Evolutionary conservation across 1,284 basidiomycete species (phyloP), one percentile per base, ranked within the genome.

Genomic region (Cutaneotrichosporon daszewskae): DNA sequence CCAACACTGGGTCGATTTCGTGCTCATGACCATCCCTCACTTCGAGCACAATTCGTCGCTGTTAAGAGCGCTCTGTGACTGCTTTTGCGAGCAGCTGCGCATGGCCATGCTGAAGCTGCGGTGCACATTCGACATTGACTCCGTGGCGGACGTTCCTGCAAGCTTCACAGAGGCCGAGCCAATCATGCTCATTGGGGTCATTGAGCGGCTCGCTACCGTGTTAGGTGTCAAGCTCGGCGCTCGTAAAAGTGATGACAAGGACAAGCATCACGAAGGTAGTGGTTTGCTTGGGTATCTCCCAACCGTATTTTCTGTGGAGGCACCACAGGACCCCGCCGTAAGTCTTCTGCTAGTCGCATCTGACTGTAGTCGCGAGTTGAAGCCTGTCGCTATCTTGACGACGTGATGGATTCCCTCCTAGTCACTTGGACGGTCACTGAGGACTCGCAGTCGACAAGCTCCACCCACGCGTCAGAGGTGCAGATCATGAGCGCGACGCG

Each of bases 1-100:
- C 12, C 89, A 94, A 60, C 87, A 95, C 62, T 98, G 94, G 94
- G 77, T 96, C 18, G 94, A 97, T 66, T 97, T 98, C 64, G 77
- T 96, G 45, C 77, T 96, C 41, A 88, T 88, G 83, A 86, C 87
- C 0, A 74, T 92, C 8, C 83, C 87, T 0, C 81, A 32, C 74
- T 79, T 18, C 72, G 87, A 54, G 41, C 28, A 43, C 39, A 47
- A 45, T 7, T 79, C 81, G 32, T 71, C 75, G 13, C 76, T 85
- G 29, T 74, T 95, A n/a, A 74, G 80, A 13, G 83, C 88, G 1
- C 73, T 98, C 18, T 84, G 80, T 50, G 87, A 90, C 51, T 84
- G 84, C 55, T 67, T 95, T 38, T 87, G 87, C 62, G 75, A 78
- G 27, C 85, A 91, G 51, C 68, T 94, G n/a, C 76, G 77, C 13